These are phyloP conservation scores for Pseudogymnoascus sp. DNA, from an alignment of 2,329 filamentous ascomycete species.

Conservation along the genomic window DNA sequence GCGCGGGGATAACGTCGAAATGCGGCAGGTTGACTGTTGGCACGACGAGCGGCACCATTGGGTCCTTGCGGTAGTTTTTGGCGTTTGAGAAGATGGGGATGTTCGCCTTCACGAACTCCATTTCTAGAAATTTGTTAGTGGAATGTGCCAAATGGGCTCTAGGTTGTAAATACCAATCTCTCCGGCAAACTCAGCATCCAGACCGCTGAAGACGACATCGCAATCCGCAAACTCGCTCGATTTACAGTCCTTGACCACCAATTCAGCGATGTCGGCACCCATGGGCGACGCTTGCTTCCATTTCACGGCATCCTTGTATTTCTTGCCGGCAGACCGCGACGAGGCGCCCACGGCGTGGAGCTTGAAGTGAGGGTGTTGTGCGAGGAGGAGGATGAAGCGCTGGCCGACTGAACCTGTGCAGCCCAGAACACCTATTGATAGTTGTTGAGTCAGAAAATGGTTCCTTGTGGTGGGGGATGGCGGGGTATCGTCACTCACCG, in stretches of 20 bases:
- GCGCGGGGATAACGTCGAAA: constrained; percentile 81
- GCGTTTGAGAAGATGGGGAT: constrained; percentile 95
- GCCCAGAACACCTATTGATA: constrained; percentile 62
- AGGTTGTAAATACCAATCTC: constrained; percentile 65
- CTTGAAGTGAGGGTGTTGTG: constrained; percentile 77
- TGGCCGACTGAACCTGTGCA: constrained; percentile 92
- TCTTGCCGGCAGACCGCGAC: constrained; percentile 81
- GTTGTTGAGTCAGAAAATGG: background rate
- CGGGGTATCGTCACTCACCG: constrained; percentile 23
- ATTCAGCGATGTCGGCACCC: constrained; percentile 64
- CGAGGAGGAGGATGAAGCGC: constrained; percentile 87
- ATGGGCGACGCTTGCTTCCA: constrained; percentile 92
- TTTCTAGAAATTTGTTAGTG: constrained; percentile 49
- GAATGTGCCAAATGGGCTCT: background rate
- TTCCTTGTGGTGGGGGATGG: background rate
- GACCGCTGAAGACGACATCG: constrained; percentile 85
- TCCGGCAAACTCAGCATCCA: constrained; percentile 88
- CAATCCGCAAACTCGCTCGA: constrained; percentile 80
- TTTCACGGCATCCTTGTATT: constrained; percentile 85
- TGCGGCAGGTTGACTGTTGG: constrained; percentile 90
- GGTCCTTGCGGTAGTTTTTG: constrained; percentile 91
- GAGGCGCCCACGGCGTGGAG: constrained; percentile 88
- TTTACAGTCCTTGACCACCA: constrained; percentile 80
- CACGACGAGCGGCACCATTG: constrained; percentile 84
- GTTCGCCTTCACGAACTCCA: constrained; percentile 81